Conservation (phyloP, 495 filamentous ascomycete species). For the Aspergillus ellipticus region DNA sequence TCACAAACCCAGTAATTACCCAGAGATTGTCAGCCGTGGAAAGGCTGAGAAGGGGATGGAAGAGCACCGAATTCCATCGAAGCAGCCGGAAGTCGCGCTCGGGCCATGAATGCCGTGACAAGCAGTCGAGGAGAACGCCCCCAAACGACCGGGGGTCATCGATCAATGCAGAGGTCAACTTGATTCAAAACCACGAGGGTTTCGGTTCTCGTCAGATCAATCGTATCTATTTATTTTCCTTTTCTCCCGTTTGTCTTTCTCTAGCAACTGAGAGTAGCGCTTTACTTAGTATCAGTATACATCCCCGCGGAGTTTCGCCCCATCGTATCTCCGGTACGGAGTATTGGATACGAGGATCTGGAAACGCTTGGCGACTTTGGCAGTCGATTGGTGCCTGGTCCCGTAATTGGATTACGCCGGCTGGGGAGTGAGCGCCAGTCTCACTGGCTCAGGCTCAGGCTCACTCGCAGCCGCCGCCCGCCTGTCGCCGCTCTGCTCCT, state of each 20-base stretch:
- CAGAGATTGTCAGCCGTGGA: constrained; percentile 12
- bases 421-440: too few relatives aligned
- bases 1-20: constrained; percentile 1
- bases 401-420: constrained; percentile 16
- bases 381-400: constrained; percentile 19
- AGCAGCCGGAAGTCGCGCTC: constrained; percentile 26
- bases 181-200: constrained; percentile 13
- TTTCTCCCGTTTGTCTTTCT: not conserved
- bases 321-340: constrained; percentile 20
- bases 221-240: constrained; percentile 1
- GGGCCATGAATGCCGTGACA: constrained; percentile 26
- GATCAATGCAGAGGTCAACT: not conserved
- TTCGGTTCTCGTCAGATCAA: not conserved
- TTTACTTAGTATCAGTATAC: too few relatives aligned
- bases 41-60: constrained; percentile 32
- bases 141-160: constrained; percentile 5
- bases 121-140: constrained; percentile 22
- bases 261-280: too few relatives aligned
- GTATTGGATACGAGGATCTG: constrained; percentile 9
- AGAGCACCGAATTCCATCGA: constrained; percentile 30
- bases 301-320: constrained; percentile 10
- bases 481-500: constrained; percentile 4
- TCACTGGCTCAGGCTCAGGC: not conserved
- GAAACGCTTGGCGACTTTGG: constrained; percentile 9
- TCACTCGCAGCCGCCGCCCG: not conserved